Conservation (phyloP, 768 basidiomycete species). For the Brasilioporus rufonigricans region DNA sequence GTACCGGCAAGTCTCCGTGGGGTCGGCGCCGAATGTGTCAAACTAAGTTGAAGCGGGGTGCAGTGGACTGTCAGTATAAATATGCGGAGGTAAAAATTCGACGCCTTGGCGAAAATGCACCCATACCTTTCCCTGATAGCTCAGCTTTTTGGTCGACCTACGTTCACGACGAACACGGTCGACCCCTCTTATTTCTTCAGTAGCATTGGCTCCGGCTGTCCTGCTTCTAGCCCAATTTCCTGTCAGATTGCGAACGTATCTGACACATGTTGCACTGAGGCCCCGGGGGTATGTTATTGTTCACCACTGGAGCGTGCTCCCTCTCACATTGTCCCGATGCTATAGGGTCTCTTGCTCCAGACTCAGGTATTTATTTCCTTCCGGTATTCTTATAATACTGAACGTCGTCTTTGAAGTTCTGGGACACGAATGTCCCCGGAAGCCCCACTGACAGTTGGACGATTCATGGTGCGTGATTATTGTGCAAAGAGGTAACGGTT, state of each 20-base stretch:
- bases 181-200: constrained; percentile 30
- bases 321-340: neutral
- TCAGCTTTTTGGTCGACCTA: constrained; percentile 20
- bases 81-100: neutral
- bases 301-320: neutral
- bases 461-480: constrained; percentile 54
- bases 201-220: constrained; percentile 49
- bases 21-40: too few relatives aligned
- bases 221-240: constrained; percentile 46
- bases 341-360: constrained; percentile 59
- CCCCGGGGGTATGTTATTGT: constrained; percentile 52
- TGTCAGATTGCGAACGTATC: constrained; percentile 50
- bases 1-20: too few relatives aligned
- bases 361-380: constrained; percentile 39
- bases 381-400: neutral
- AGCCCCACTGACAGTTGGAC: constrained; percentile 73
- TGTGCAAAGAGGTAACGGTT: neutral
- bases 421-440: constrained; percentile 64
- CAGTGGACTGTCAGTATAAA: neutral
- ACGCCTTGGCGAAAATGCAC: constrained; percentile 10
- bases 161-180: constrained; percentile 18
- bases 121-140: constrained; percentile 20
- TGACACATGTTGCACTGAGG: constrained; percentile 64
- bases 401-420: constrained; percentile 46
- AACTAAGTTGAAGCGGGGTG: too few relatives aligned